Percentiles rank a stretch among this genome's conserved stretches.
These are phyloP conservation scores for Pseudozyma hubeiensis DNA, from an alignment of 1,284 basidiomycete species.

Conservation along the genomic window DNA sequence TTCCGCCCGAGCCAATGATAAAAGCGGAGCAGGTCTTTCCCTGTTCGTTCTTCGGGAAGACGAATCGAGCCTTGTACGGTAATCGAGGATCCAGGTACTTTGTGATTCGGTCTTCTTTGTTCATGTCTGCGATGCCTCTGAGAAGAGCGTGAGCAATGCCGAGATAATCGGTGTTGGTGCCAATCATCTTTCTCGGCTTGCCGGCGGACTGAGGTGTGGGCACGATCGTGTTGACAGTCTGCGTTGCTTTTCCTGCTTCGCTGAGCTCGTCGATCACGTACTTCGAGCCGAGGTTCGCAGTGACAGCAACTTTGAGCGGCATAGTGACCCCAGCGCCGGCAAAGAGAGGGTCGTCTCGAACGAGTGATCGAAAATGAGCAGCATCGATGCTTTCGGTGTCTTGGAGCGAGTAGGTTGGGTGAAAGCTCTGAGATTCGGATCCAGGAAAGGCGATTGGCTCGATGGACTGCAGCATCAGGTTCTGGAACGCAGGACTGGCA, in stretches of 20 bases:
- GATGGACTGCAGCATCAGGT: slow-evolving; percentile 47
- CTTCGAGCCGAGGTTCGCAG: slow-evolving; percentile 33
- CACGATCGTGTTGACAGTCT: slow-evolving; percentile 54
- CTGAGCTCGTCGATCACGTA: slow-evolving; percentile 53
- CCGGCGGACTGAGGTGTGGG: slow-evolving; percentile 23
- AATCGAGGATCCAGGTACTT: slow-evolving; percentile 39
- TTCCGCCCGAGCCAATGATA: slow-evolving; percentile 58
- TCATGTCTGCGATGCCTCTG: slow-evolving; percentile 30
- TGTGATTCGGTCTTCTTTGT: slow-evolving; percentile 25
- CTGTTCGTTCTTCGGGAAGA: slow-evolving; percentile 23
- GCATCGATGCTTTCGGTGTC: slow-evolving; percentile 51
- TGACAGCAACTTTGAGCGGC: slow-evolving; percentile 56
- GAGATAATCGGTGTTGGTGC: slow-evolving; percentile 58
- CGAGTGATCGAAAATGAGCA: slow-evolving; percentile 29
- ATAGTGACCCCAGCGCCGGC: slow-evolving; percentile 53
- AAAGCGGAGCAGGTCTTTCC: slow-evolving; percentile 48
- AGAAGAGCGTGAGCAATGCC: slow-evolving; percentile 53
- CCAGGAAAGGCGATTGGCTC: slow-evolving; percentile 23
- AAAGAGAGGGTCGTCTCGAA: slow-evolving; percentile 49
- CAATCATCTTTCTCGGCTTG: slow-evolving; percentile 42
- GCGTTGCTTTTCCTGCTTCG: slow-evolving; percentile 41
- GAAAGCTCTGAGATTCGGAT: slow-evolving; percentile 19
- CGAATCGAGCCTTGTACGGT: slow-evolving; percentile 14
- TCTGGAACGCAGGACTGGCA: slow-evolving; percentile 55
- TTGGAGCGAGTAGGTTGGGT: slow-evolving; percentile 45